These are phyloP conservation scores for Epichloe sylvatica DNA, from an alignment of 2,329 filamentous ascomycete species.

Conservation along the genomic window DNA sequence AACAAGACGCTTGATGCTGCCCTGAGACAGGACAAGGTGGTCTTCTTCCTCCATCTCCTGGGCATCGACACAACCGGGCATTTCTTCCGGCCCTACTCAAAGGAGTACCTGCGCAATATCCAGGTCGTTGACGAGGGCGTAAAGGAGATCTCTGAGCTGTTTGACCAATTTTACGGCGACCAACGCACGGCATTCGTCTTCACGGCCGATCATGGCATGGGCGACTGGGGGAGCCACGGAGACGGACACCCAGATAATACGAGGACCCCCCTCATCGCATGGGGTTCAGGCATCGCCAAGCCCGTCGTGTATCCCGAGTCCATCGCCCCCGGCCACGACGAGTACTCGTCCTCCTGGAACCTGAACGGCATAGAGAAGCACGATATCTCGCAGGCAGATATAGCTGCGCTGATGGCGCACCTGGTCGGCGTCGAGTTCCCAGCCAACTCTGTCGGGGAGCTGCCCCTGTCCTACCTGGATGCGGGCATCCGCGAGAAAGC, in stretches of 20 bases:
- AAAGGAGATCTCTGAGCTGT: conserved; percentile 63
- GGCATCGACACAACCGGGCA: conserved; percentile 88
- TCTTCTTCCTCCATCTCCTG: conserved; percentile 90
- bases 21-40: conserved; percentile 69
- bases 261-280: conserved; percentile 84
- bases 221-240: conserved; percentile 95
- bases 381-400: conserved; percentile 55
- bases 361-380: too few species aligned
- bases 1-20: conserved; percentile 62
- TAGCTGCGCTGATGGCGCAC: conserved; percentile 92
- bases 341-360: conserved; percentile 50
- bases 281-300: conserved; percentile 80
- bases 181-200: conserved; percentile 89
- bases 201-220: conserved; percentile 98
- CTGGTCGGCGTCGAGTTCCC: conserved; percentile 78
- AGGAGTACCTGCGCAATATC: conserved; percentile 89
- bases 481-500: conserved; percentile 65
- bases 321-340: conserved; percentile 70
- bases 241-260: conserved; percentile 97
- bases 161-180: conserved; percentile 74
- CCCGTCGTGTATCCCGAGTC: conserved; percentile 44
- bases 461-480: conserved; percentile 71
- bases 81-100: conserved; percentile 75
- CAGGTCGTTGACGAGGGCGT: conserved; percentile 88
- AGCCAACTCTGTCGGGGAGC: conserved; percentile 87